These are phyloP conservation scores for Gastrodia elata DNA, from an alignment of 106 monocot species.

Conservation along the genomic window DNA sequence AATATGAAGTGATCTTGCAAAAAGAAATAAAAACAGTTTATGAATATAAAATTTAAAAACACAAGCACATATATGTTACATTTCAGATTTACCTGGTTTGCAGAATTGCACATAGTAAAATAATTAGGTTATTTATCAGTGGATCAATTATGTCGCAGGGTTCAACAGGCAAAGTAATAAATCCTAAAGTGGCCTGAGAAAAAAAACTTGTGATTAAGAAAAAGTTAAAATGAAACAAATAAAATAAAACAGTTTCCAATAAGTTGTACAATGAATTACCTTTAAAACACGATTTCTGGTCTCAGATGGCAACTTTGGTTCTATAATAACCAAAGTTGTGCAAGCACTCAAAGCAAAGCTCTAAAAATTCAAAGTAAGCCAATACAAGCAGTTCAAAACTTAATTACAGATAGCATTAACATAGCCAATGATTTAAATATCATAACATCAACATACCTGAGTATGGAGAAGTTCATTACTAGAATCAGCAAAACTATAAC, in stretches of 20 bases:
- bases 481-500: constrained; percentile 48
- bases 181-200: constrained; percentile 80
- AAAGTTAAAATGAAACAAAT: not conserved
- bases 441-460: constrained; percentile 42
- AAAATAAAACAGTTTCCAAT: not conserved
- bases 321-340: constrained; percentile 87
- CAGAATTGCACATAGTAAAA: constrained; percentile 86
- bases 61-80: not conserved
- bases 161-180: constrained; percentile 75
- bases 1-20: not conserved
- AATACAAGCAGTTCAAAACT: not conserved
- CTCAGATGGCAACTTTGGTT: constrained; percentile 85
- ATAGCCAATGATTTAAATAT: not conserved
- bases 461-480: constrained; percentile 73
- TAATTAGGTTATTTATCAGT: constrained; percentile 78
- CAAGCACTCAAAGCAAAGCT: constrained; percentile 92
- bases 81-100: constrained; percentile 57
- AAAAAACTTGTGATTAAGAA: not conserved
- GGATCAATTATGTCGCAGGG: constrained; percentile 70
- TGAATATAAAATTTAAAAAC: not conserved
- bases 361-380: constrained; percentile 32
- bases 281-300: constrained; percentile 91
- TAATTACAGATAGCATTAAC: not conserved
- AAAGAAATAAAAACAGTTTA: not conserved
- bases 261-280: constrained; percentile 23